phyloP scores from a whole-genome alignment of 1,284 basidiomycete species.

The Melampsora americana region DNA sequence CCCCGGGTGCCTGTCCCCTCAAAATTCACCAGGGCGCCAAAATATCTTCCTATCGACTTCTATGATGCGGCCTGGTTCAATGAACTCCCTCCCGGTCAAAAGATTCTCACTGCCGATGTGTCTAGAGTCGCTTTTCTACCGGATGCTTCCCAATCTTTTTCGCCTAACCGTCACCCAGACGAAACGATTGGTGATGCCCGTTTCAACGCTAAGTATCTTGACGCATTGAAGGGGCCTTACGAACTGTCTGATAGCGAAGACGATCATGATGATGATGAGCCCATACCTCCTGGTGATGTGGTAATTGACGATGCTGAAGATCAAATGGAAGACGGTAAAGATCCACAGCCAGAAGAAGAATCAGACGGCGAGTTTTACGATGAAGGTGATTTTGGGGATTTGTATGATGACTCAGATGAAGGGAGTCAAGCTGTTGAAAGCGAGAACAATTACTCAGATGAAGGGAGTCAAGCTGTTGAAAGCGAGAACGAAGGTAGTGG shows the following conservation, averaged over 20 bases:
- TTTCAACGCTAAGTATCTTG: background rate
- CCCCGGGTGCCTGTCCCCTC: background rate
- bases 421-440: too few species aligned
- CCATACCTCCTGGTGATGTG: too few species aligned
- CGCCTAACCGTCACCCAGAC: background rate
- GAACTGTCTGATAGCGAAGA: background rate
- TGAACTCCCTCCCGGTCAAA: background rate
- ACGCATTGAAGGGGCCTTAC: background rate
- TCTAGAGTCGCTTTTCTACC: background rate
- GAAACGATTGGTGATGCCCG: background rate
- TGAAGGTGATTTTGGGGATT: too few species aligned
- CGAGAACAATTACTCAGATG: too few species aligned
- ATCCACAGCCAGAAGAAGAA: too few species aligned
- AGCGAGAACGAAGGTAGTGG: too few species aligned
- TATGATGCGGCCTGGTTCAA: conserved; percentile 12
- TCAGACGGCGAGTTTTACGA: too few species aligned
- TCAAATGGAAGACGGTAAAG: too few species aligned
- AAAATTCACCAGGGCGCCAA: background rate
- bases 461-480: too few species aligned
- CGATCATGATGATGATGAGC: background rate
- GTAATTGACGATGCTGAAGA: too few species aligned
- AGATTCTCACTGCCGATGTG: background rate
- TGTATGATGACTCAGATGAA: too few species aligned
- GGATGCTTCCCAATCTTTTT: background rate
- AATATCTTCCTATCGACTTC: background rate